Base-by-base conservation (phyloP, 345 rosid species). In the Schrenkiella parvula region DNA sequence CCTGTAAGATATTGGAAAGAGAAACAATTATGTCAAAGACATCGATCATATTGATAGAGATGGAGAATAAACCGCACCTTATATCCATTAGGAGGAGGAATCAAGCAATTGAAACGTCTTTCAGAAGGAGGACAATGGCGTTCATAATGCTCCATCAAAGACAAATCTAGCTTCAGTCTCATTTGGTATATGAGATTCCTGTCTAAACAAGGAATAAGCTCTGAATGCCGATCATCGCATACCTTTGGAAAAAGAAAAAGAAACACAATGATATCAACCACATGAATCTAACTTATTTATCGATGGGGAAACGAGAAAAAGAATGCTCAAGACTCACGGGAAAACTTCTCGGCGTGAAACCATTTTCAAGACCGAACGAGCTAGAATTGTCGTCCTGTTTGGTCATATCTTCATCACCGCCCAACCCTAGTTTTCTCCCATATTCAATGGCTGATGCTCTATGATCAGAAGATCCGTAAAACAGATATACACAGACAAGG, bases 71-170 rank as follows among this genome's bases (percentile, higher is more conserved):
- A 31, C 32, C 35, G 19, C 64, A 88, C 97, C 91, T 92, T 90
- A 79, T 92, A 92, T 31, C 98, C 91, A 39, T 75, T 80, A 8
- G 97, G 98, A 72, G 98, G 98, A 75, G 98, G 98, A 78, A 93
- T 87, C 83, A 93, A 82, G 86, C 97, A 90, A 73, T 90, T 90
- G 80, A 61, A 93, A 37, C 92, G 83, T 76, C 88, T 85, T 80
- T 93, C 97, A n/a, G 95, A 79, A 67, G 84, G 84, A 29, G 98
- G 97, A 64, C 97, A 93, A 68, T 93, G 98, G 2, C 93, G 89
- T 77, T 93, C 98, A 61, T 93, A 93, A 76, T 90, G 98, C 84
- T 93, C 95, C 98, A 93, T 93, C 83, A 93, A 32, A 70, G 89
- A 85, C 70, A 93, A 77, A 70, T 93, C 93, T 78, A 93, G 81